Evolutionary conservation across 1,284 basidiomycete genomes (phyloP), one percentile per base, ranked within the genome.

Genomic region (Austropuccinia psidii): DNA sequence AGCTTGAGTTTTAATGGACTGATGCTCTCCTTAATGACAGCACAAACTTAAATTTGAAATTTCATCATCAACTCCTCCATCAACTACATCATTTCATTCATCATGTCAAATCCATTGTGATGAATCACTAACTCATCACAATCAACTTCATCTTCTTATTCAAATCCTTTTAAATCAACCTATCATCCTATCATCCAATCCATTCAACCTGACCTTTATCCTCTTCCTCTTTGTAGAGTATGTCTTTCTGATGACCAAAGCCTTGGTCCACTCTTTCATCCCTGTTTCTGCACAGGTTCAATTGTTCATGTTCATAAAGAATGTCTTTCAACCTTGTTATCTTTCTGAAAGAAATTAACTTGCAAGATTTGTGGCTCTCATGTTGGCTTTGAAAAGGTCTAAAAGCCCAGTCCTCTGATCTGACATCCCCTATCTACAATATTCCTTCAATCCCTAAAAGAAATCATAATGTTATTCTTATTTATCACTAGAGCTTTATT

Each of bases 321-420:
- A 79, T 95, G 93, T 81, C 84, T 98, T 78, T 90, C 88, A 77
- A 93, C 91, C 83, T 98, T 95, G 95, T 85, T 98, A 27, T 87
- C 89, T 13, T 90, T 94, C 81, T 93, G 90, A 82, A 90, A 91
- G 83, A 96, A 96, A 85, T 90, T 91, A 81, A 88, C 87, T 58
- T 98, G 95, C 82, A 95, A 98, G 84, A 88, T 98, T n/a, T 98
- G 95, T 85, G 92, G 93, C 78, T 86, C 95, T 80, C 86, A 88
- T 4, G 95, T 93, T 80, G 85, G 87, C 0, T 96, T 95, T 80
- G 90, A 88, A n/a, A 95, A 95, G 93, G 92, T 95, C 43, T 98
- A 96, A 81, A 88, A 91, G 21, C 82, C 86, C 29, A 85, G 91
- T 78, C 92, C 96, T 87, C 95, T 95, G 0, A 81, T 84, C 7